These are phyloP conservation scores for Daldinia childiae DNA, from an alignment of 495 filamentous ascomycete species.

Conservation along the genomic window DNA sequence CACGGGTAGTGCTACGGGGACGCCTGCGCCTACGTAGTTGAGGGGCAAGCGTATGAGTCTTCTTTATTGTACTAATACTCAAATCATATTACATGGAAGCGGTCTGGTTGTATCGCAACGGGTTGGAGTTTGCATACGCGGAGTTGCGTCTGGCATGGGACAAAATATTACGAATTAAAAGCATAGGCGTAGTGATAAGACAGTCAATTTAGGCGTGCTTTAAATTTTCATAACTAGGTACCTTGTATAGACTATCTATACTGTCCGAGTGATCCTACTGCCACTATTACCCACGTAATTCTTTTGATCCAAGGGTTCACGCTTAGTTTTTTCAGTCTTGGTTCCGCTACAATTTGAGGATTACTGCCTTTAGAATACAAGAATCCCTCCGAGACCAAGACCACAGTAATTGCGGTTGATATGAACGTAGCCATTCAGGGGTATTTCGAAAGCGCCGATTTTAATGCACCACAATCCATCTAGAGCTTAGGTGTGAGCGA, in stretches of 20 bases:
- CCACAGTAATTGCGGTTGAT: not conserved
- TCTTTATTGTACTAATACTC: not conserved
- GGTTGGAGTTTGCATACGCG: slow-evolving; percentile 16
- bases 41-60: not conserved
- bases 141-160: slow-evolving; percentile 13
- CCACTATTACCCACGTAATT: not conserved
- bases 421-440: slow-evolving; percentile 1
- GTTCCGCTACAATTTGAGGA: not conserved
- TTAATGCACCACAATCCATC: slow-evolving; percentile 15
- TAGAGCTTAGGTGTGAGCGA: slow-evolving; percentile 25
- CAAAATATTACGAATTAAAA: slow-evolving; percentile 22
- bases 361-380: not conserved
- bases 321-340: slow-evolving; percentile 1
- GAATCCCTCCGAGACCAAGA: not conserved
- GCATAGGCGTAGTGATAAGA: not conserved
- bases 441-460: slow-evolving; percentile 24
- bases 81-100: slow-evolving; percentile 3
- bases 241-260: slow-evolving; percentile 32
- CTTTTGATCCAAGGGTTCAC: slow-evolving; percentile 5
- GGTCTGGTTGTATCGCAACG: slow-evolving; percentile 15
- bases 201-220: slow-evolving; percentile 10
- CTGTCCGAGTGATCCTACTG: slow-evolving; percentile 3
- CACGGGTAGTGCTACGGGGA: slow-evolving; percentile 54
- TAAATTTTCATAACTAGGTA: slow-evolving; percentile 16
- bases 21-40: slow-evolving; percentile 41